phyloP scores from a whole-genome alignment of 306 rosid genomes.

The Urtica urens region DNA sequence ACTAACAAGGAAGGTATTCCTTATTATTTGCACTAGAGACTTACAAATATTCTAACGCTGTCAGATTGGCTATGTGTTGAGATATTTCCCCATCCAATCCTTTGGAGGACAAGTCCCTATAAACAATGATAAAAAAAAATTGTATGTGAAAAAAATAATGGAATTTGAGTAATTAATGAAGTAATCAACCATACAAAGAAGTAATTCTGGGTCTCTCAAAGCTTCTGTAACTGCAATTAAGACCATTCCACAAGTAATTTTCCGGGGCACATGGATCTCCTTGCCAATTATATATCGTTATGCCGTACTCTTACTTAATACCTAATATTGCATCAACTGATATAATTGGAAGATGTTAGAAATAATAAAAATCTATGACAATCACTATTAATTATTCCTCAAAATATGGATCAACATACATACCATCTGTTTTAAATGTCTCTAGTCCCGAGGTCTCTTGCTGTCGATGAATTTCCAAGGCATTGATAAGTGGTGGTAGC shows the following conservation, averaged over 20 bases:
- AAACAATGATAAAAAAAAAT: background rate
- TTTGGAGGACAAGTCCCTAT: constrained; percentile 29
- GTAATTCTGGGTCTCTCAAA: background rate
- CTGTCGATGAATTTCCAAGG: constrained; percentile 26
- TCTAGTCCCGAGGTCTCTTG: constrained; percentile 16
- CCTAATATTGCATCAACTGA: constrained; percentile 21
- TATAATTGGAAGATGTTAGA: background rate
- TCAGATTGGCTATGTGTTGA: constrained; percentile 16
- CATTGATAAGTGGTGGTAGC: constrained; percentile 48
- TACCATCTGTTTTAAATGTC: constrained; percentile 33
- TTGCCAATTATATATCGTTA: constrained; percentile 21
- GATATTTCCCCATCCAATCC: constrained; percentile 27
- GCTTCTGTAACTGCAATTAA: constrained; percentile 3
- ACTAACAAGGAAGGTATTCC: background rate
- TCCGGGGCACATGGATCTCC: constrained; percentile 29
- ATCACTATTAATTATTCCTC: background rate
- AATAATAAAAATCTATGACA: background rate
- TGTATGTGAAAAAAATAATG: background rate
- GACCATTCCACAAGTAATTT: constrained; percentile 18
- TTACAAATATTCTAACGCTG: constrained; percentile 22
- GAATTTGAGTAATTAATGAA: background rate
- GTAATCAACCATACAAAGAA: background rate
- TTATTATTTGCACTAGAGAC: constrained; percentile 2
- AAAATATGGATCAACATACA: background rate
- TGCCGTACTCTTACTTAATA: constrained; percentile 7